Conservation (phyloP, 192 early-diverging fungal genomes). For the Paraglomus brasilianum region DNA sequence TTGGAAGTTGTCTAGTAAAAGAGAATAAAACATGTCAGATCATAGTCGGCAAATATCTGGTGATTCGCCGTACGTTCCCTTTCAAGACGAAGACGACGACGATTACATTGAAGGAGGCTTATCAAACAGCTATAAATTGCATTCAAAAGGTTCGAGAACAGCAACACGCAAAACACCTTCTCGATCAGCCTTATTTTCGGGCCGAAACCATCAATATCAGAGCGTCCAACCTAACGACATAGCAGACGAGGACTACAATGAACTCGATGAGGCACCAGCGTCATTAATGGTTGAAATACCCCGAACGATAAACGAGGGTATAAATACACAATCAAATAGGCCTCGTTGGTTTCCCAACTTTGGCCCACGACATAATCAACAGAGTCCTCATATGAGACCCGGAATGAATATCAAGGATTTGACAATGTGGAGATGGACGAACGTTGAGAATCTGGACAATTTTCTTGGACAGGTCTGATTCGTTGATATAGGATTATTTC, state of each 20-base stretch:
- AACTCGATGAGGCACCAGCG: slow-evolving; percentile 51
- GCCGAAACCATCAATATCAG: slow-evolving; percentile 18
- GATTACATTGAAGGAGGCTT: not conserved
- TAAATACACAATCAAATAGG: slow-evolving; percentile 22
- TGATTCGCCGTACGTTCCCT: slow-evolving; percentile 21
- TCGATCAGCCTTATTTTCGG: not conserved
- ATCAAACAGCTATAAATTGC: slow-evolving; percentile 23
- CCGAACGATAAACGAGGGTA: not conserved
- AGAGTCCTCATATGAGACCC: slow-evolving; percentile 38
- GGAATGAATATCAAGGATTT: slow-evolving; percentile 54
- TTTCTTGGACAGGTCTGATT: slow-evolving; percentile 59
- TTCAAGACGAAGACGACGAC: slow-evolving; percentile 21
- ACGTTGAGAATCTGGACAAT: slow-evolving; percentile 82
- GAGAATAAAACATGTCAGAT: not conserved
- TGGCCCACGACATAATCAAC: slow-evolving; percentile 25
- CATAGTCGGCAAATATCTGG: slow-evolving; percentile 9
- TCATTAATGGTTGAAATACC: slow-evolving; percentile 65
- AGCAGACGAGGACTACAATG: not conserved
- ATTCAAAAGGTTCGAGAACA: not conserved
- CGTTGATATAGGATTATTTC: not conserved
- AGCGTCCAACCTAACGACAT: not conserved
- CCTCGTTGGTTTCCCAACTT: slow-evolving; percentile 29
- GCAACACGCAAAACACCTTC: not conserved
- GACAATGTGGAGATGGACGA: slow-evolving; percentile 79
- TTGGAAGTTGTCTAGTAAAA: too few relatives aligned